Percentiles rank a stretch among this genome's conserved stretches.
Evolutionary conservation across 192 early-diverging fungal species (phyloP).

Genomic region (Podila minutissima): DNA sequence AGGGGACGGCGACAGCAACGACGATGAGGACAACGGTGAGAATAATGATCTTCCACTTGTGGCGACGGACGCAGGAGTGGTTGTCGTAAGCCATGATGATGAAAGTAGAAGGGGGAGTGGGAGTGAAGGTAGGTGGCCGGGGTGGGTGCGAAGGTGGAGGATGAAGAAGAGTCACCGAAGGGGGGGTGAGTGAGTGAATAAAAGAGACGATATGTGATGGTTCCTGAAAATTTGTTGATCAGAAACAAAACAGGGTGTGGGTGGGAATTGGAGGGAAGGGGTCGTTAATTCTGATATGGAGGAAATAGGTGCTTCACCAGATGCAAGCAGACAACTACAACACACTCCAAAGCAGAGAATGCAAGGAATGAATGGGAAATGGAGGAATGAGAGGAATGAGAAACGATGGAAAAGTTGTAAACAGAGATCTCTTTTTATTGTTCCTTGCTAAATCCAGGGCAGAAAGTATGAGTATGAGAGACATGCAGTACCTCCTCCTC

Average conservation of each 20-base stretch:
- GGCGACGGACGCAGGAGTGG: conserved; percentile 23
- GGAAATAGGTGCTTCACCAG: neutral
- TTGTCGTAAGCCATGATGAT: neutral
- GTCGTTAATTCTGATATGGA: too few relatives aligned
- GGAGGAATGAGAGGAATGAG: neutral
- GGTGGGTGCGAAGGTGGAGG: neutral
- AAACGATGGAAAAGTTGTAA: neutral
- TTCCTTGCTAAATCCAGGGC: too few relatives aligned
- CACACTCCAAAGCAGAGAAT: neutral
- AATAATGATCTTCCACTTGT: conserved; percentile 18
- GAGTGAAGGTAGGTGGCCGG: neutral
- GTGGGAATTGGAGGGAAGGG: too few relatives aligned
- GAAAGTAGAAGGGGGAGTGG: neutral
- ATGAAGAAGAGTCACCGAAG: neutral
- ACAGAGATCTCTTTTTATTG: neutral
- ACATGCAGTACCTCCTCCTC: too few relatives aligned
- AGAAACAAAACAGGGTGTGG: too few relatives aligned
- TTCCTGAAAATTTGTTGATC: too few relatives aligned
- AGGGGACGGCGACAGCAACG: conserved; percentile 17
- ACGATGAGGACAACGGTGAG: conserved; percentile 14
- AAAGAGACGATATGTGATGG: neutral
- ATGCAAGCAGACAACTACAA: too few relatives aligned
- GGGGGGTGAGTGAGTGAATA: neutral
- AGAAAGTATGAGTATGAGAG: too few relatives aligned
- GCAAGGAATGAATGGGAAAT: neutral